phyloP scores from a whole-genome alignment of 805 yeast species.

The Barnettozyma californica region DNA sequence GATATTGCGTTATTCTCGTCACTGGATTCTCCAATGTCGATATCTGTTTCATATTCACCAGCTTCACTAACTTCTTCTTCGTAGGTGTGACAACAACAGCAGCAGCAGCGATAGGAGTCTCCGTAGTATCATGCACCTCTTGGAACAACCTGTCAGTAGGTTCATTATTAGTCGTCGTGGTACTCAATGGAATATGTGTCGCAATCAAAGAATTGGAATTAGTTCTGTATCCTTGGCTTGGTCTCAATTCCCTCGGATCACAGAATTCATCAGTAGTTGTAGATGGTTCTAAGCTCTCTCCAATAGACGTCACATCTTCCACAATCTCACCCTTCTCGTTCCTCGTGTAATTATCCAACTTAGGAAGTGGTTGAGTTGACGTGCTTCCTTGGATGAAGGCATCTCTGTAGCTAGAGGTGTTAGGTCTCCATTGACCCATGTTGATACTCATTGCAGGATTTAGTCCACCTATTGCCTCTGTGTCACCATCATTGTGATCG shows the following conservation, averaged over 20 bases:
- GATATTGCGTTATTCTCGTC: slow-evolving; percentile 37
- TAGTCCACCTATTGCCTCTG: slow-evolving; percentile 7
- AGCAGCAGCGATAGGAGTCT: not conserved
- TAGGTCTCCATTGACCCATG: slow-evolving; percentile 56
- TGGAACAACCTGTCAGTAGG: slow-evolving; percentile 4
- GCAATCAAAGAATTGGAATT: slow-evolving; percentile 20
- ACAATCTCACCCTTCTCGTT: slow-evolving; percentile 26
- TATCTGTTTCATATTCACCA: slow-evolving; percentile 36
- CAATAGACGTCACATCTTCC: slow-evolving; percentile 18
- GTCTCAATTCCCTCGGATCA: not conserved
- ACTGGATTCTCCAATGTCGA: slow-evolving; percentile 35
- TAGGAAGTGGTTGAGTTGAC: slow-evolving; percentile 29
- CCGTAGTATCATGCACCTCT: slow-evolving; percentile 15
- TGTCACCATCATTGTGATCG: not conserved
- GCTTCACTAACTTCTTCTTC: not conserved
- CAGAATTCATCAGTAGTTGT: slow-evolving; percentile 8
- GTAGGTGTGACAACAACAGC: not conserved
- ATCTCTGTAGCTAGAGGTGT: slow-evolving; percentile 45
- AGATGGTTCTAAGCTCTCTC: not conserved
- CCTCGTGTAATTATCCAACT: slow-evolving; percentile 27
- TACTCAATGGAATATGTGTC: slow-evolving; percentile 21
- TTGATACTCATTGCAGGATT: slow-evolving; percentile 32
- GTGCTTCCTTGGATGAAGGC: slow-evolving; percentile 37
- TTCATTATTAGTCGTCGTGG: slow-evolving; percentile 10
- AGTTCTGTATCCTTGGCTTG: slow-evolving; percentile 20